phyloP scores from a whole-genome alignment of 495 filamentous ascomycete species.

The Annulohypoxylon moriforme region DNA sequence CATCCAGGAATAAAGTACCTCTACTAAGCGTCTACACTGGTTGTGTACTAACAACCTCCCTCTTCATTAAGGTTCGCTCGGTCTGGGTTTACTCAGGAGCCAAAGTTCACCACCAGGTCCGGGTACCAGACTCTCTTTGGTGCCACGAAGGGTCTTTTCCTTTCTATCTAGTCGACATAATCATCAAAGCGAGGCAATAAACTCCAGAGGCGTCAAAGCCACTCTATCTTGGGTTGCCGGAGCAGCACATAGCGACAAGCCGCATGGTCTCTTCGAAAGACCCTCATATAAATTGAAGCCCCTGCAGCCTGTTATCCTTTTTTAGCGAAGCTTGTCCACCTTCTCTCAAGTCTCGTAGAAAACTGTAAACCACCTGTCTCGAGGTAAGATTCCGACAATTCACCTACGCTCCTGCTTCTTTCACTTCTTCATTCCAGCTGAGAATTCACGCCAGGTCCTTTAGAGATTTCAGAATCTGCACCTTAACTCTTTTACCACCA shows the following conservation, averaged over 20 bases:
- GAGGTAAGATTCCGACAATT: constrained; percentile 23
- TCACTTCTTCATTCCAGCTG: constrained; percentile 21
- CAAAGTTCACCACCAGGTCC: constrained; percentile 3
- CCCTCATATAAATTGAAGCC: neutral
- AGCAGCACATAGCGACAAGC: neutral
- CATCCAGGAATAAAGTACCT: constrained; percentile 10
- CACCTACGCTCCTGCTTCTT: constrained; percentile 12
- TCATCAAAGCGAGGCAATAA: neutral
- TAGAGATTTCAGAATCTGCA: constrained; percentile 19
- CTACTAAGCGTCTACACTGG: neutral
- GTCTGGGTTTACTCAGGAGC: neutral
- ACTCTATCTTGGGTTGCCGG: neutral
- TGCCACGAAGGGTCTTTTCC: constrained; percentile 3
- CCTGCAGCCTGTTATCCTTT: constrained; percentile 5
- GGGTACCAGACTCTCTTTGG: neutral
- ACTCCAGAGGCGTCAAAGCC: neutral
- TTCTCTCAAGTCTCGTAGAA: neutral
- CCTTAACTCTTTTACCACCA: constrained; percentile 33
- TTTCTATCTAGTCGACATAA: neutral
- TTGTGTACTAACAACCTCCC: constrained; percentile 5
- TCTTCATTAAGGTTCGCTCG: constrained; percentile 35
- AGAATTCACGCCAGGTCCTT: constrained; percentile 22
- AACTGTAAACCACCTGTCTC: constrained; percentile 23
- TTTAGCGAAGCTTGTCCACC: constrained; percentile 8
- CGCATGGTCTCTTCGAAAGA: neutral